These are phyloP conservation scores for Venturia effusa DNA, from an alignment of 2,329 filamentous ascomycete genomes.

Conservation along the genomic window DNA sequence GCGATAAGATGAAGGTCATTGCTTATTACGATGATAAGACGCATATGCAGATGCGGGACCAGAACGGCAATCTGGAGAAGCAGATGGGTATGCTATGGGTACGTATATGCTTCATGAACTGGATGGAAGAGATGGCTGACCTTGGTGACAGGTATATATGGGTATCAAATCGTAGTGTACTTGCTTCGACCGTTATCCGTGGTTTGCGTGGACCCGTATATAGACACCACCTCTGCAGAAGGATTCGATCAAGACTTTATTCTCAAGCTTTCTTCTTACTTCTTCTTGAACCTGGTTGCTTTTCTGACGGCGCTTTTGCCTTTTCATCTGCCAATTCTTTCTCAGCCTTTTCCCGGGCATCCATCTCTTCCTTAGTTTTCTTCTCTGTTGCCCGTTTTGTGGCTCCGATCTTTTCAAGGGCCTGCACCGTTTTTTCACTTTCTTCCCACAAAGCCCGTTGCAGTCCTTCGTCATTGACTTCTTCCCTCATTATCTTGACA, in stretches of 20 bases:
- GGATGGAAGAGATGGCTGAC: not conserved
- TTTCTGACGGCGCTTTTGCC: conserved; percentile 1
- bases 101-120: not conserved
- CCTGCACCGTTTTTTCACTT: conserved; percentile 74
- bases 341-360: not conserved
- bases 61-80: not conserved
- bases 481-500: conserved; percentile 57
- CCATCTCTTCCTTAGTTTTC: conserved; percentile 13
- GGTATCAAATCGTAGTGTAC: not conserved
- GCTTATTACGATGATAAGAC: conserved; percentile 7
- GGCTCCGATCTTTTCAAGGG: conserved; percentile 69
- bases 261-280: conserved; percentile 8
- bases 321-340: not conserved
- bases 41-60: not conserved
- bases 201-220: not conserved
- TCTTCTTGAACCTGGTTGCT: conserved; percentile 10
- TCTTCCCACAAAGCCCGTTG: conserved; percentile 85
- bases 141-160: not conserved
- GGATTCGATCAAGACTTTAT: not conserved
- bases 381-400: conserved; percentile 48
- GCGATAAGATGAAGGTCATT: conserved; percentile 5
- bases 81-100: conserved; percentile 10
- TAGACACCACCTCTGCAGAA: not conserved
- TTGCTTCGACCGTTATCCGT: not conserved
- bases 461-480: conserved; percentile 66